Evolutionary conservation across 345 rosid species (phyloP).

Genomic region (Erucastrum elatum): DNA sequence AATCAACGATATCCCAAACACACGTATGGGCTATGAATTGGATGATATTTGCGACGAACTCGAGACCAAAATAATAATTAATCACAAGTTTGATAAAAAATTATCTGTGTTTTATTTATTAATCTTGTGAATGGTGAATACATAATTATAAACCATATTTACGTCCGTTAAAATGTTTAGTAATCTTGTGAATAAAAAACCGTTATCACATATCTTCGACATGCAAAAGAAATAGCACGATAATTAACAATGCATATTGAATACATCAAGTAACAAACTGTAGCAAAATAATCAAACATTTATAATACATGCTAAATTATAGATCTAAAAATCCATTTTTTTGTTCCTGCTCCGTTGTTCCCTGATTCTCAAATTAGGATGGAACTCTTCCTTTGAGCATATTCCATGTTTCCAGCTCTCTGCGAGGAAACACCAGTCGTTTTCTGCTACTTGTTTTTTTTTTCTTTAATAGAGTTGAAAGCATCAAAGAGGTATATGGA

Average conservation of each 20-base stretch:
- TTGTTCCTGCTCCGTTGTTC: background rate
- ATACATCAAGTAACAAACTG: background rate
- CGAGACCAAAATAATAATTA: background rate
- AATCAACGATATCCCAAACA: background rate
- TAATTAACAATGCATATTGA: background rate
- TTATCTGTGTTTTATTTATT: background rate
- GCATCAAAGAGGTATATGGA: background rate
- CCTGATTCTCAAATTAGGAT: conserved; percentile 8
- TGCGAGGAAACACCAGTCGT: background rate
- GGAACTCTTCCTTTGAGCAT: background rate
- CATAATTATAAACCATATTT: background rate
- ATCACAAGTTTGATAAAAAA: background rate
- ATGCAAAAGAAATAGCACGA: background rate
- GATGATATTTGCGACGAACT: background rate
- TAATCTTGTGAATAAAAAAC: background rate
- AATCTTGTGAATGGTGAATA: background rate
- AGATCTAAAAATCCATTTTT: background rate
- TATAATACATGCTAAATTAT: background rate
- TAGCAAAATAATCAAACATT: background rate
- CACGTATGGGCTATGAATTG: background rate
- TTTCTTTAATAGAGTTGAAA: background rate
- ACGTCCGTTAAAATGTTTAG: background rate
- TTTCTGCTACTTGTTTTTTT: background rate
- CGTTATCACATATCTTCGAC: background rate
- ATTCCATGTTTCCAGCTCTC: conserved; percentile 5